phyloP scores from a whole-genome alignment of 2,329 filamentous ascomycete genomes.

The Fonsecaea multimorphosa region DNA sequence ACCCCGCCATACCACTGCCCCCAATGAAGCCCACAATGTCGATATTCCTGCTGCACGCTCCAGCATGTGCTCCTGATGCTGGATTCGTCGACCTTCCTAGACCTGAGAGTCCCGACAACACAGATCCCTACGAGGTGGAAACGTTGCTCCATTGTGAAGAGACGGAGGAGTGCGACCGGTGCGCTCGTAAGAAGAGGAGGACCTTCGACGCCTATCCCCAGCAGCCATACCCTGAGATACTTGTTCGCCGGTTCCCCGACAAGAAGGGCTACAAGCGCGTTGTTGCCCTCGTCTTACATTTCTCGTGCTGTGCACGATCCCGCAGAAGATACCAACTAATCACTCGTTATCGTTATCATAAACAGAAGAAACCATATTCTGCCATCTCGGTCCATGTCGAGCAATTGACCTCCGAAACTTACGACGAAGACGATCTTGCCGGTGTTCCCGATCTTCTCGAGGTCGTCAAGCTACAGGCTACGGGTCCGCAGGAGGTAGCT shows the following conservation, averaged over 20 bases:
- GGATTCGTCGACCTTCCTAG: slow-evolving; percentile 34
- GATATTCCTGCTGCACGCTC: slow-evolving; percentile 33
- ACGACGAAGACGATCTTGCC: slow-evolving; percentile 87
- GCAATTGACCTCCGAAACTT: slow-evolving; percentile 84
- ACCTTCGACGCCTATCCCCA: slow-evolving; percentile 36
- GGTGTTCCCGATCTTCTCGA: slow-evolving; percentile 95
- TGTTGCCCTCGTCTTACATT: slow-evolving; percentile 34
- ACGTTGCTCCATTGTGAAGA: slow-evolving; percentile 23
- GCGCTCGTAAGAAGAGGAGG: slow-evolving; percentile 35
- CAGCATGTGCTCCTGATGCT: slow-evolving; percentile 38
- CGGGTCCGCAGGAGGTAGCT: slow-evolving; percentile 86
- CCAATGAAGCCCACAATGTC: slow-evolving; percentile 34
- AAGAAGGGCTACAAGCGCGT: slow-evolving; percentile 34
- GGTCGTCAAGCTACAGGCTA: slow-evolving; percentile 85
- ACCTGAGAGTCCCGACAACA: slow-evolving; percentile 17
- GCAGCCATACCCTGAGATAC: slow-evolving; percentile 23
- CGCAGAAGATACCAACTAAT: slow-evolving; percentile 40
- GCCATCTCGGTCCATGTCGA: slow-evolving; percentile 93
- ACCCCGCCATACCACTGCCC: slow-evolving; percentile 29
- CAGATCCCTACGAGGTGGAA: slow-evolving; percentile 27
- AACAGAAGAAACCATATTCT: slow-evolving; percentile 81
- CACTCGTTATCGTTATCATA: slow-evolving; percentile 39
- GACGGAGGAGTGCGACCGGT: slow-evolving; percentile 28
- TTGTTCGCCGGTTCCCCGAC: slow-evolving; percentile 23
- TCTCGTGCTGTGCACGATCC: slow-evolving; percentile 37